Conservation (phyloP, 805 yeast species). For the Jamesozyma hellenica region DNA sequence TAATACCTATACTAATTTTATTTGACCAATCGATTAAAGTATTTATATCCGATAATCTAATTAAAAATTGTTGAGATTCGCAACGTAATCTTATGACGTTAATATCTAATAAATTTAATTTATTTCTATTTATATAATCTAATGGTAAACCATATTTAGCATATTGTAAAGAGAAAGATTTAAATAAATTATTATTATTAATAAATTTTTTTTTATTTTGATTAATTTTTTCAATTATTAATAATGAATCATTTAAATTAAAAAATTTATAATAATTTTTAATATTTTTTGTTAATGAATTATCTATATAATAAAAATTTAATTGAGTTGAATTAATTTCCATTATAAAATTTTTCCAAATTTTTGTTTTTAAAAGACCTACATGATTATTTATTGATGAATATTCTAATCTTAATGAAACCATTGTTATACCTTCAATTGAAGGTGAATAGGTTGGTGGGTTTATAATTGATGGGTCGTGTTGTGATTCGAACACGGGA, state of each 20-base stretch:
- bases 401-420: slow-evolving; percentile 66
- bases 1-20: slow-evolving; percentile 62
- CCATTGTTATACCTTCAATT: slow-evolving; percentile 46
- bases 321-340: slow-evolving; percentile 83
- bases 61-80: slow-evolving; percentile 71
- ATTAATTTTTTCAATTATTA: slow-evolving; percentile 13
- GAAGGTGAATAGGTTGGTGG: slow-evolving; percentile 66
- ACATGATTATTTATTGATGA: slow-evolving; percentile 64
- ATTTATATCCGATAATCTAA: slow-evolving; percentile 51
- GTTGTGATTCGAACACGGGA: slow-evolving; percentile 44
- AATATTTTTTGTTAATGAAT: slow-evolving; percentile 23
- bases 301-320: slow-evolving; percentile 47
- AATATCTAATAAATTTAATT: slow-evolving; percentile 33
- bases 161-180: slow-evolving; percentile 72
- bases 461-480: slow-evolving; percentile 29
- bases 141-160: slow-evolving; percentile 76
- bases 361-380: slow-evolving; percentile 35
- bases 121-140: slow-evolving; percentile 32
- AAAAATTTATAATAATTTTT: slow-evolving; percentile 23
- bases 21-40: slow-evolving; percentile 73
- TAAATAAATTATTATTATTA: slow-evolving; percentile 32
- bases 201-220: slow-evolving; percentile 19
- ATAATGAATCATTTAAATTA: slow-evolving; percentile 14
- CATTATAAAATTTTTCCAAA: slow-evolving; percentile 60
- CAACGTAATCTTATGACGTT: slow-evolving; percentile 61